A percentile compares a stretch with the other conserved stretches of the same genome.
These are phyloP conservation scores for Hansenula sp. DNA, from an alignment of 1,139 yeast species.

Conservation along the genomic window DNA sequence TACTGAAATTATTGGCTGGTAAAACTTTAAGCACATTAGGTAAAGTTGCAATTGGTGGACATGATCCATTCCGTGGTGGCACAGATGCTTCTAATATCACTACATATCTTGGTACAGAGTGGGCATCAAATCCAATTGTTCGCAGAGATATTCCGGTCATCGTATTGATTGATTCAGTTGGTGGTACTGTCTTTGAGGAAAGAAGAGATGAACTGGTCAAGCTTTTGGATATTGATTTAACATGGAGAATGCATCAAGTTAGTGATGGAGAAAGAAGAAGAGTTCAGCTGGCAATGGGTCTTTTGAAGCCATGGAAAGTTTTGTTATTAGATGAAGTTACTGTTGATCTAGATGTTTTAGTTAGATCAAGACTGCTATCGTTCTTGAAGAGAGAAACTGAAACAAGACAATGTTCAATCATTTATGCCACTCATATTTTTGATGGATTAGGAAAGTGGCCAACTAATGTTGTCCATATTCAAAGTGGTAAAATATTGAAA, in stretches of 20 bases:
- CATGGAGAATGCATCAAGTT: conserved; percentile 89
- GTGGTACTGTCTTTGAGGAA: conserved; percentile 70
- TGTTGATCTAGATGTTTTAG: conserved; percentile 91
- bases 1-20: conserved; percentile 82
- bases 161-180: conserved; percentile 73
- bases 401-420: conserved; percentile 61
- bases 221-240: conserved; percentile 77
- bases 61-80: conserved; percentile 75
- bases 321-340: conserved; percentile 90
- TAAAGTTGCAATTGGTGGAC: conserved; percentile 60
- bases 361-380: conserved; percentile 66
- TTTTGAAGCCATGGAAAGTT: conserved; percentile 84
- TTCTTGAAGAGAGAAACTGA: conserved; percentile 72
- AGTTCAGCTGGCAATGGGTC: conserved; percentile 92
- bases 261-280: conserved; percentile 95
- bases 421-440: conserved; percentile 95
- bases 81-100: conserved; percentile 49
- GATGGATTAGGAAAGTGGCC: conserved; percentile 95
- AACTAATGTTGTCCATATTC: conserved; percentile 75
- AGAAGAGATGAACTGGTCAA: conserved; percentile 73
- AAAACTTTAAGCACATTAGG: conserved; percentile 82
- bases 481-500: conserved; percentile 52
- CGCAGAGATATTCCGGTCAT: conserved; percentile 88
- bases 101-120: conserved; percentile 94
- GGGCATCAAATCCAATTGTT: conserved; percentile 92